Evolutionary conservation across 2,329 filamentous ascomycete species (phyloP).

Genomic region (Monilinia fructicola): DNA sequence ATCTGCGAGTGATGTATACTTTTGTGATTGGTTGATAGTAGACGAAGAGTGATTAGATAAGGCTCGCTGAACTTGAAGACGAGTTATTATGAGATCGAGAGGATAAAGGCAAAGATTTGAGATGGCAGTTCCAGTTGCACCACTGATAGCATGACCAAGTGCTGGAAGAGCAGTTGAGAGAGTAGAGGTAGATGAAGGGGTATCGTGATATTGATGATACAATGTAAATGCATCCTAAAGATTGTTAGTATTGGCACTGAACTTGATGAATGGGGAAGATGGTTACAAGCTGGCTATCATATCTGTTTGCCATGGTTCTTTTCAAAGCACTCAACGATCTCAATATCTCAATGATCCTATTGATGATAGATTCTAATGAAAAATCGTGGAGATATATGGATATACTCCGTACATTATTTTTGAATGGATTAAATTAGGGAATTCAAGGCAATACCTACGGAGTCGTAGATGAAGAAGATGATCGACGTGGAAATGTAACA

Average conservation of each 20-base stretch:
- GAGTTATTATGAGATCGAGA: slow-evolving; percentile 76
- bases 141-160: slow-evolving; percentile 78
- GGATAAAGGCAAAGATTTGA: slow-evolving; percentile 80
- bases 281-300: slow-evolving; percentile 47
- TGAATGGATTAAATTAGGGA: no score
- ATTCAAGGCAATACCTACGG: no score
- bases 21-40: slow-evolving; percentile 38
- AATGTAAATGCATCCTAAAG: slow-evolving; percentile 38
- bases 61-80: slow-evolving; percentile 75
- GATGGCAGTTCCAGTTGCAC: slow-evolving; percentile 73
- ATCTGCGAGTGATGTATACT: slow-evolving; percentile 67
- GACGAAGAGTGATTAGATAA: slow-evolving; percentile 46
- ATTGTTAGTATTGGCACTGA: background rate
- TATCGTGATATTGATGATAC: slow-evolving; percentile 43
- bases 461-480: no score
- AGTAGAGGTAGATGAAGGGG: slow-evolving; percentile 28
- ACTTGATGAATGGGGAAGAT: background rate
- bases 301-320: slow-evolving; percentile 38
- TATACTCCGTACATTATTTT: no score
- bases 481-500: no score
- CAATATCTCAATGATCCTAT: no score
- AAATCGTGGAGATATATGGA: no score
- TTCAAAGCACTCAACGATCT: no score
- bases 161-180: slow-evolving; percentile 59
- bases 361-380: no score